Evolutionary conservation across 2,329 filamentous ascomycete species (phyloP).

Genomic region (Aspergillus sp.): DNA sequence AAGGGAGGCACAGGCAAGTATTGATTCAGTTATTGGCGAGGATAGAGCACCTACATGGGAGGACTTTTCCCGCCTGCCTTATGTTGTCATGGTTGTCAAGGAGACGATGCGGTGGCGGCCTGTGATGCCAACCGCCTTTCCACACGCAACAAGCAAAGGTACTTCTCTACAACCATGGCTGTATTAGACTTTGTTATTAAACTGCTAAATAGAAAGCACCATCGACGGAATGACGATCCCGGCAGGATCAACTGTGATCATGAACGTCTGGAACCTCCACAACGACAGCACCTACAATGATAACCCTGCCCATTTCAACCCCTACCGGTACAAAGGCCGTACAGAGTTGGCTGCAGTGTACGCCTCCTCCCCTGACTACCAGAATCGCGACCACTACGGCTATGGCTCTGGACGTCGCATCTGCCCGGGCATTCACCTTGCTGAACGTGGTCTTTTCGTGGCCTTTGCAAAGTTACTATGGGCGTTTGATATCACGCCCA

Average conservation of each 20-base stretch:
- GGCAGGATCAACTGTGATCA: slow-evolving; percentile 44
- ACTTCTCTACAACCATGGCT: too few relatives aligned
- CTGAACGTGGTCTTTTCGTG: slow-evolving; percentile 31
- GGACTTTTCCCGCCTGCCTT: slow-evolving; percentile 20
- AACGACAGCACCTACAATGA: slow-evolving; percentile 46
- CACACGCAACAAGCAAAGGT: slow-evolving; percentile 28
- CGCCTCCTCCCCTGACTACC: slow-evolving; percentile 24
- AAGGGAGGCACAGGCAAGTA: slow-evolving; percentile 46
- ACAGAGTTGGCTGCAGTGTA: slow-evolving; percentile 33
- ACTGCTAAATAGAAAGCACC: too few relatives aligned
- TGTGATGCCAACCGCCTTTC: slow-evolving; percentile 13
- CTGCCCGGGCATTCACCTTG: slow-evolving; percentile 35
- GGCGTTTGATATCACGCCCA: slow-evolving; percentile 26
- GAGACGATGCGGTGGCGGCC: slow-evolving; percentile 59
- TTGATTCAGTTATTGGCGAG: slow-evolving; percentile 52
- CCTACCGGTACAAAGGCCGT: slow-evolving; percentile 27
- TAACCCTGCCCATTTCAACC: slow-evolving; percentile 33
- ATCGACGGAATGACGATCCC: slow-evolving; percentile 49
- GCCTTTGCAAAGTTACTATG: slow-evolving; percentile 31
- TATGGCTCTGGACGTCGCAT: slow-evolving; percentile 30
- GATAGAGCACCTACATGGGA: slow-evolving; percentile 49
- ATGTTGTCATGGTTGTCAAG: slow-evolving; percentile 55
- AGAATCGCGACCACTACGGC: slow-evolving; percentile 37
- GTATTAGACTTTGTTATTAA: too few relatives aligned
- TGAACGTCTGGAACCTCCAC: slow-evolving; percentile 48